Evolutionary conservation across 1,284 basidiomycete species (phyloP).

Genomic region (Irpex lacteus): DNA sequence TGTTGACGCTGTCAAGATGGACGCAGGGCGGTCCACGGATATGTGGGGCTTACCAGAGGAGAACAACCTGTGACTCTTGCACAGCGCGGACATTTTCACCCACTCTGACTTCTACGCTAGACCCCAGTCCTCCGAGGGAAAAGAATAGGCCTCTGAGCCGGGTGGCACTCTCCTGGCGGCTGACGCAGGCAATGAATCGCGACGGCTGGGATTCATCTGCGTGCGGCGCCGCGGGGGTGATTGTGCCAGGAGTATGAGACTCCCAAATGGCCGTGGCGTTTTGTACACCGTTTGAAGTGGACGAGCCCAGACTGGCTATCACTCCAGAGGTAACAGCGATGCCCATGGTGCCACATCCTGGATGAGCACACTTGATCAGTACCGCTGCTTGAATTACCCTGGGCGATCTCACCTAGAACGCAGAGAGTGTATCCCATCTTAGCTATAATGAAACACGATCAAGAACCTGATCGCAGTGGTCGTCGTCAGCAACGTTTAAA

Average conservation of each 20-base stretch:
- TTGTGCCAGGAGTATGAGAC: slow-evolving; percentile 80
- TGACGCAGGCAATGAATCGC: slow-evolving; percentile 91
- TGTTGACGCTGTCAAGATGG: slow-evolving; percentile 28
- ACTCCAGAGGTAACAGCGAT: slow-evolving; percentile 93
- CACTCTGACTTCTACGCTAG: slow-evolving; percentile 67
- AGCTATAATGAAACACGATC: slow-evolving; percentile 1
- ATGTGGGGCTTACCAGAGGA: slow-evolving; percentile 70
- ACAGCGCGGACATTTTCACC: slow-evolving; percentile 76
- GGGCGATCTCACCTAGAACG: slow-evolving; percentile 43
- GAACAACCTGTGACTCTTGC: slow-evolving; percentile 76
- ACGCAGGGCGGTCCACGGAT: not conserved
- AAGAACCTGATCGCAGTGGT: slow-evolving; percentile 10
- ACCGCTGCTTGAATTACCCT: slow-evolving; percentile 2
- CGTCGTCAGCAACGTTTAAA: slow-evolving; percentile 1
- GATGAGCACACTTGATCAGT: slow-evolving; percentile 6
- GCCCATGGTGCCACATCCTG: slow-evolving; percentile 99
- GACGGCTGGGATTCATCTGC: slow-evolving; percentile 63
- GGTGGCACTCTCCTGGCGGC: slow-evolving; percentile 71
- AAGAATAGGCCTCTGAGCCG: slow-evolving; percentile 69
- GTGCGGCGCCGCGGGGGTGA: slow-evolving; percentile 69
- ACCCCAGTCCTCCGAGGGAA: slow-evolving; percentile 52
- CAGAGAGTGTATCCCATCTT: slow-evolving; percentile 63
- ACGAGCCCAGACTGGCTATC: slow-evolving; percentile 66
- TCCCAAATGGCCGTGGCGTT: slow-evolving; percentile 59
- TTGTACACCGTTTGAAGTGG: slow-evolving; percentile 30